Percentiles rank a stretch among this genome's conserved stretches.
phyloP scores from a whole-genome alignment of 2,329 filamentous ascomycete species.

The Shiraia sp. region DNA sequence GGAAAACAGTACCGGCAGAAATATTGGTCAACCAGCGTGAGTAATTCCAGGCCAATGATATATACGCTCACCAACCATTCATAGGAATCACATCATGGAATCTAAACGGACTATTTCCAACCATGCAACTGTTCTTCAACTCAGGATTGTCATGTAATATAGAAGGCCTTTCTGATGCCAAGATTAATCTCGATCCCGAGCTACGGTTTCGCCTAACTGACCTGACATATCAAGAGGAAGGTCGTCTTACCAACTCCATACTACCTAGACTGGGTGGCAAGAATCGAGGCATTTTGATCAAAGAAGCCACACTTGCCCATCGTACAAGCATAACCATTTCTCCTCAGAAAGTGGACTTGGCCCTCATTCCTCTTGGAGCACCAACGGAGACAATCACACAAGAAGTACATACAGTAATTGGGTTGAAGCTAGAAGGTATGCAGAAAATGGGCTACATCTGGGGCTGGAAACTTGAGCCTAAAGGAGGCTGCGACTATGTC shows the following conservation, averaged over 20 bases:
- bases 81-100: conserved; percentile 33
- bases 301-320: conserved; percentile 21
- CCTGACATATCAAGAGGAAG: conserved; percentile 31
- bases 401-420: conserved; percentile 29
- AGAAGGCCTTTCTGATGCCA: conserved; percentile 18
- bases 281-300: conserved; percentile 18
- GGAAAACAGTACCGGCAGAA: too few species aligned
- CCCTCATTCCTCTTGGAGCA: neutral
- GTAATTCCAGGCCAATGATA: too few species aligned
- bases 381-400: conserved; percentile 11
- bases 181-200: conserved; percentile 25
- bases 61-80: too few species aligned
- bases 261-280: conserved; percentile 17
- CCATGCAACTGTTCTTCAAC: conserved; percentile 36
- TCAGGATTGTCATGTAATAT: conserved; percentile 34
- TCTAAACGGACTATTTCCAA: conserved; percentile 34
- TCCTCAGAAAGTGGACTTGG: neutral
- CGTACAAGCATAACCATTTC: conserved; percentile 26
- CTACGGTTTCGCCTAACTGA: conserved; percentile 36
- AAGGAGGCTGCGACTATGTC: neutral
- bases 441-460: conserved; percentile 26
- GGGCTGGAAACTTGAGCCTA: conserved; percentile 3
- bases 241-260: conserved; percentile 16
- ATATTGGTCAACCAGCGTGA: too few species aligned
- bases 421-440: conserved; percentile 33